Evolutionary conservation across 352 stramenopile species (phyloP), one percentile per base, ranked within the genome.

Genomic region (Peronospora farinosa): DNA sequence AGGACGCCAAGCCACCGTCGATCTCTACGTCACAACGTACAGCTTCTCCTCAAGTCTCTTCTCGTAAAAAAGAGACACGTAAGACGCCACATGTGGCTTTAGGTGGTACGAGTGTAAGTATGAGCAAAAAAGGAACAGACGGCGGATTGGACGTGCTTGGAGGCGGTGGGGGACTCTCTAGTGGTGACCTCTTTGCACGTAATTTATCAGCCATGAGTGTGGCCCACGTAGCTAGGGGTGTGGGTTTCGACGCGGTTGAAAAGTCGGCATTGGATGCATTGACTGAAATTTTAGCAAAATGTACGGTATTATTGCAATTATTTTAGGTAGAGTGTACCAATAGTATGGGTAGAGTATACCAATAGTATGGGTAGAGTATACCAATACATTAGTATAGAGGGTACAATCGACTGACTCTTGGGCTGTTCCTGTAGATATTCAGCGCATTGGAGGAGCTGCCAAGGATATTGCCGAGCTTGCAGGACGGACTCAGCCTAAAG

Each of bases 401-500:
- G n/a, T n/a, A n/a, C n/a, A n/a, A n/a, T n/a, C n/a, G n/a, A n/a
- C n/a, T n/a, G n/a, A n/a, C n/a, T n/a, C n/a, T n/a, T n/a, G n/a
- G n/a, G n/a, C n/a, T n/a, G n/a, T n/a, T n/a, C n/a, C n/a, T 27
- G 23, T 27, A 80, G 69, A 85, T 38, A 77, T 85, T 35, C 71
- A 73, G 39, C 69, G 60, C 1, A 78, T 85, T 38, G 74, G 74
- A 33, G 49, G 28, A 25, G 35, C 65, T 4, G 57, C 74, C 1
- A 80, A 85, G 56, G 74, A 80, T 27, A 56, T 81, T 30, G 68
- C 74, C 7, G 74, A 85, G 42, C 46, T 78, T 11, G 71, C 74
- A 33, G 74, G 74, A 52, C 65, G 73, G 31, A 69, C 73, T 2
- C 72, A 81, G 37, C 65, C 70, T 2, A 72, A 72, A 13, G 70